A percentile compares a stretch with the other conserved stretches of the same genome.
phyloP scores from a whole-genome alignment of 73 alveolate species.

The Paramecium primaurelia region DNA sequence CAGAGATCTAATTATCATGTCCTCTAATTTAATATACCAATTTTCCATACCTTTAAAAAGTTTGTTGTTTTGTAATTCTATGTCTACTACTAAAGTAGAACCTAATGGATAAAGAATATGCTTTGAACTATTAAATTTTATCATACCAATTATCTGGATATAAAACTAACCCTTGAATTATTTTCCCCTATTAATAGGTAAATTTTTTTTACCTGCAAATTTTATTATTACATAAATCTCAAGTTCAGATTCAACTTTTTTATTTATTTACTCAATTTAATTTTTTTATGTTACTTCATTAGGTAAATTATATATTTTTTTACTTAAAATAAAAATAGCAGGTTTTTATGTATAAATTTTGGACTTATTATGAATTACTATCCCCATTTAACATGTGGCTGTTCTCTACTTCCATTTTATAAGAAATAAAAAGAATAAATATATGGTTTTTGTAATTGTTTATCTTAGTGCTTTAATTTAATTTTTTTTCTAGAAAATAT shows the following conservation, averaged over 20 bases:
- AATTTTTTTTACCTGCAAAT: slow-evolving; percentile 60
- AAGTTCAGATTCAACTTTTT: slow-evolving; percentile 44
- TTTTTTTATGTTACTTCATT: too few species aligned
- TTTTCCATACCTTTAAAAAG: slow-evolving; percentile 59
- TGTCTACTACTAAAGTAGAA: slow-evolving; percentile 92
- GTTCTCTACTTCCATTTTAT: background rate
- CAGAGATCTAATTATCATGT: slow-evolving; percentile 88
- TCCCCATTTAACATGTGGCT: background rate
- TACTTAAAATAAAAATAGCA: background rate
- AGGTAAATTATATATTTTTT: background rate
- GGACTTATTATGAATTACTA: background rate
- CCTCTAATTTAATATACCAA: slow-evolving; percentile 61
- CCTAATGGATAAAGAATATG: slow-evolving; percentile 97
- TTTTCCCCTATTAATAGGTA: slow-evolving; percentile 69
- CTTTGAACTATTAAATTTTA: background rate
- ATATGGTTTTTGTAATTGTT: too few species aligned
- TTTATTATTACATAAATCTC: slow-evolving; percentile 76
- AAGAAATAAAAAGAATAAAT: too few species aligned
- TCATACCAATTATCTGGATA: slow-evolving; percentile 93
- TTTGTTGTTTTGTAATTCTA: slow-evolving; percentile 71
- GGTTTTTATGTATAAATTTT: background rate
- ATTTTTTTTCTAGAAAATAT: too few species aligned
- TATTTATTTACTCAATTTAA: background rate
- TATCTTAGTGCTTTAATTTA: too few species aligned
- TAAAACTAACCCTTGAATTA: slow-evolving; percentile 85